Evolutionary conservation across 75 land plant species (phyloP).

Genomic region (Chamaecyparis obtusa): DNA sequence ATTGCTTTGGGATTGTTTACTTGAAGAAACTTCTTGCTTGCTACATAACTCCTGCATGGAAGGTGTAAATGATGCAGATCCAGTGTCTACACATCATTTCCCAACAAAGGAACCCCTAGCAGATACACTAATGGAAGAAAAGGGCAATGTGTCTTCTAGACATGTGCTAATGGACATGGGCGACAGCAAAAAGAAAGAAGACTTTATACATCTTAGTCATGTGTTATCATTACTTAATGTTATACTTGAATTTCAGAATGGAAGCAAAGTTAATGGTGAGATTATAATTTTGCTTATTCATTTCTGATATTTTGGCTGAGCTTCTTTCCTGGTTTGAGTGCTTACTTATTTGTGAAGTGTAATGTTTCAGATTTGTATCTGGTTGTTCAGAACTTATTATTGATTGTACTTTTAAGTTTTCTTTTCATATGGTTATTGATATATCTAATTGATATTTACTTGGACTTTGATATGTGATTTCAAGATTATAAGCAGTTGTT

Average conservation of each 20-base stretch:
- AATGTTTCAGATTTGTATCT: neutral
- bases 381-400: neutral
- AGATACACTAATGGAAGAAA: neutral
- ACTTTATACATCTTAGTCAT: neutral
- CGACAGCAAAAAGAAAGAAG: neutral
- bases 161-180: neutral
- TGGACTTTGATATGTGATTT: neutral
- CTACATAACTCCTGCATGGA: neutral
- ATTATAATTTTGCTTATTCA: neutral
- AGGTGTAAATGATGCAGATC: neutral
- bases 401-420: neutral
- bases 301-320: too few species aligned
- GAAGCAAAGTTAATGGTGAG: constrained; percentile 6
- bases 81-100: neutral
- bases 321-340: neutral
- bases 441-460: neutral
- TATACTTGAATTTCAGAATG: neutral
- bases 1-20: constrained; percentile 4
- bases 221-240: neutral
- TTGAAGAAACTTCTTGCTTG: constrained; percentile 3
- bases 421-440: neutral
- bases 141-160: neutral
- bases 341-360: neutral
- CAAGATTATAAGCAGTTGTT: neutral
- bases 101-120: neutral